Base-by-base conservation (phyloP, 805 yeast genomes). In the Wickerhamomyces xylosicus region DNA sequence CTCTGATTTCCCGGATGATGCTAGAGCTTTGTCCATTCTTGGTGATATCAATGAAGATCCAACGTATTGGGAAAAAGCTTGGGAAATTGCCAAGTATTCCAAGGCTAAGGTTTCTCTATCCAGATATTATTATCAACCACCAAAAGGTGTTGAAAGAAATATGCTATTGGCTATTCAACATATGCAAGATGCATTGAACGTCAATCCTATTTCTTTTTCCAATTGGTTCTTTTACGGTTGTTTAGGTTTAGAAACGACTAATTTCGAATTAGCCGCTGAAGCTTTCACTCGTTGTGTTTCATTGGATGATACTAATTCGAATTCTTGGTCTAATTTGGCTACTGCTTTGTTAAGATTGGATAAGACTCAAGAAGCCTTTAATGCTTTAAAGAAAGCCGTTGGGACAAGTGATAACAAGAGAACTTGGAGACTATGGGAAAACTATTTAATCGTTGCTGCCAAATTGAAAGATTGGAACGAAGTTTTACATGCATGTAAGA, bases 171-270 rank as follows among this genome's bases (percentile, higher is more conserved):
- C 87, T 0, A 69, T 85, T 40, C 60, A 59, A 31, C 86, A 86
- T 55, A 71, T 86, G 62, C 72, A 74, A 48, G 95, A 87, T 31
- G 79, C 92, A 13, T 64, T 90, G 42, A 63, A 70, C 18, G 75
- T 77, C 20, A 80, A 80, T 54, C 92, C 96, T 9, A 63, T 85
- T 38, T 74, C 72, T 49, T 77, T 72, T 48, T 85, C 82, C 16
- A 82, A 90, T 28, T 87, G 97, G 95, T 90, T 79, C 56, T 75
- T 87, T 51, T 87, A 89, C 53, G 97, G 97, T 5, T 85, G 95
- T 54, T 66, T 89, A 40, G 95, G 94, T 0, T 64, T 92, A 37
- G 95, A 86, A 53, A 58, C 75, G 13, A 69, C 63, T 7, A 76
- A 80, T 48, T 84, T 71, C 62, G 82, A 78, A 19, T 59, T 83